Evolutionary conservation across 2,329 filamentous ascomycete species (phyloP).

Genomic region (Mycosphaerelloides madeirae): DNA sequence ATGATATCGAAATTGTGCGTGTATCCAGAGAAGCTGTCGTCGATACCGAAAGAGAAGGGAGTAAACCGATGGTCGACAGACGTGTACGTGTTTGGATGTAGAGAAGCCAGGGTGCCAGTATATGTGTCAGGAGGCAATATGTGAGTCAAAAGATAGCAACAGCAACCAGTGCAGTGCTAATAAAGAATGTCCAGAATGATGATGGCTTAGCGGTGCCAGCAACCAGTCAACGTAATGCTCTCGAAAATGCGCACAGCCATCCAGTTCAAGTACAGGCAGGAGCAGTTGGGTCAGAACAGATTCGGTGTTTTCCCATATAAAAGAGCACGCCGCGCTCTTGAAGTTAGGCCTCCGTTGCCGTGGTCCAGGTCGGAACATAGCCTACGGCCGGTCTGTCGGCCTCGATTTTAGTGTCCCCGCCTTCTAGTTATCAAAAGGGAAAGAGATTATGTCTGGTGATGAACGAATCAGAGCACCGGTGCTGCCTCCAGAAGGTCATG

Average conservation of each 20-base stretch:
- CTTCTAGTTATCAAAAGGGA: constrained; percentile 4
- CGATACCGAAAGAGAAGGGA: neutral
- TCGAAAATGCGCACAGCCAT: constrained; percentile 11
- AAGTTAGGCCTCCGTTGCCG: no score
- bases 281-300: constrained; percentile 7
- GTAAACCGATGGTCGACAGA: no score
- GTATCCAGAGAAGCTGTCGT: no score
- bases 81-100: neutral
- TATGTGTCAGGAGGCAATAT: no score
- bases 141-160: neutral
- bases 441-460: constrained; percentile 8
- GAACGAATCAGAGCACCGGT: constrained; percentile 5
- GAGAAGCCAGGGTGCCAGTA: no score
- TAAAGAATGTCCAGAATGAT: constrained; percentile 1
- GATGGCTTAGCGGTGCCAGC: constrained; percentile 9
- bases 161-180: constrained; percentile 14
- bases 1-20: neutral
- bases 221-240: constrained; percentile 5
- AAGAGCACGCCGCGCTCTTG: constrained; percentile 1
- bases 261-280: constrained; percentile 7
- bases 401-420: constrained; percentile 6
- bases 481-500: neutral
- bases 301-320: constrained; percentile 4
- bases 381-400: constrained; percentile 1
- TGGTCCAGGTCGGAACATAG: no score